These are phyloP conservation scores for Bonia amplexicaulis DNA, from an alignment of 176 grass and related monocot species.

Conservation along the genomic window DNA sequence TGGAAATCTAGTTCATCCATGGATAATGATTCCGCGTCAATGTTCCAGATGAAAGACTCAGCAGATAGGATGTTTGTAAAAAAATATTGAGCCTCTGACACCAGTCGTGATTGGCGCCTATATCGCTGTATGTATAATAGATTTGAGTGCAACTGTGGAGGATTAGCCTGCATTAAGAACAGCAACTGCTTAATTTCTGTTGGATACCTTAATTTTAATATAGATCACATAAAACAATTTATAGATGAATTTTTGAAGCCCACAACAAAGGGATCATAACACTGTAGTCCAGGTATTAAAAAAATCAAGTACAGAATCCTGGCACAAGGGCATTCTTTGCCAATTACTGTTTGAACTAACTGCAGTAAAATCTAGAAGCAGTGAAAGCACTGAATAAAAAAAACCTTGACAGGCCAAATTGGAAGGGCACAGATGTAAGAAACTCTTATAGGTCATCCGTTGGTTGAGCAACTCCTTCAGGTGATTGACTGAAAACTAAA, in stretches of 20 bases:
- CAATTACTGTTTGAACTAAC: neutral
- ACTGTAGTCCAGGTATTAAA: neutral
- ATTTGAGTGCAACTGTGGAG: slow-evolving; percentile 92
- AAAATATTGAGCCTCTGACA: slow-evolving; percentile 89
- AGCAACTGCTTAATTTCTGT: slow-evolving; percentile 1
- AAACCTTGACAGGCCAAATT: neutral
- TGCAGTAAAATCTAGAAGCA: neutral
- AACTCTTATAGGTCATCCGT: neutral
- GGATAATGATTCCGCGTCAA: slow-evolving; percentile 80
- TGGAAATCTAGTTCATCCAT: slow-evolving; percentile 86
- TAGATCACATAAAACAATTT: neutral
- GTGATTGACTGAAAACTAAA: neutral
- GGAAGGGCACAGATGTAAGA: neutral
- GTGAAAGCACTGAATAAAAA: neutral
- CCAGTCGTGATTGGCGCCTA: slow-evolving; percentile 67
- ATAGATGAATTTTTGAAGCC: neutral
- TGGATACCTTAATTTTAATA: neutral
- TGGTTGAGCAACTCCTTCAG: neutral
- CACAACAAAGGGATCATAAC: slow-evolving; percentile 5
- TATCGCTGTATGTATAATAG: slow-evolving; percentile 91
- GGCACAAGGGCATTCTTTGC: neutral
- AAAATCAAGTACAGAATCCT: neutral
- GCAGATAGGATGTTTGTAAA: slow-evolving; percentile 96
- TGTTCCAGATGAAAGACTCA: slow-evolving; percentile 96
- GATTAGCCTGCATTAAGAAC: slow-evolving; percentile 75